Evolutionary conservation across 1,284 basidiomycete species (phyloP).

Genomic region (Apiotrichum mycotoxinovorans): DNA sequence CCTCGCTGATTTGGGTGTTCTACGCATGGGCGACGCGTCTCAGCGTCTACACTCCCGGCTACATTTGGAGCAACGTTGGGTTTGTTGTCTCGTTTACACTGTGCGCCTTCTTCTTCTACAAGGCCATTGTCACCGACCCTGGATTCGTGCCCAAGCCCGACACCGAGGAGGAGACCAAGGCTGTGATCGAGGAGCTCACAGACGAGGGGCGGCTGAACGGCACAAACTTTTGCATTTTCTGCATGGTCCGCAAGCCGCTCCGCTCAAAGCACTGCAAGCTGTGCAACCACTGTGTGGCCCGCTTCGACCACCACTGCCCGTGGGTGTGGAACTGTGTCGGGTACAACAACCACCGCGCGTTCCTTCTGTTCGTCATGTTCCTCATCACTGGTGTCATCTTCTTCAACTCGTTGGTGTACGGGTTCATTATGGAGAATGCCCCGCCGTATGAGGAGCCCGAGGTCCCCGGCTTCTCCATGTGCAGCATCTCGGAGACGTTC

Average conservation of each 20-base stretch:
- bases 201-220: constrained; percentile 85
- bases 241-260: constrained; percentile 86
- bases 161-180: constrained; percentile 73
- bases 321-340: constrained; percentile 99
- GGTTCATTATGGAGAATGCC: constrained; percentile 54
- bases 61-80: constrained; percentile 68
- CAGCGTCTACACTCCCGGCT: constrained; percentile 19
- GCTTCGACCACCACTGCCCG: constrained; percentile 93
- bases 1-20: constrained; percentile 79
- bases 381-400: constrained; percentile 74
- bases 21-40: constrained; percentile 69
- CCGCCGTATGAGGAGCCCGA: constrained; percentile 51
- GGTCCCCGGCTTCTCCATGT: constrained; percentile 53
- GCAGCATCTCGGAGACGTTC: constrained; percentile 65
- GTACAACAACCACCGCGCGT: constrained; percentile 90
- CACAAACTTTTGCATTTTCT: constrained; percentile 90
- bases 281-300: constrained; percentile 83
- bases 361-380: constrained; percentile 80
- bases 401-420: constrained; percentile 77
- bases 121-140: constrained; percentile 80
- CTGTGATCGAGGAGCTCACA: constrained; percentile 83
- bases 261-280: constrained; percentile 92
- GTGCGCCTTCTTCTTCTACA: constrained; percentile 86
- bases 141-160: constrained; percentile 80
- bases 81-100: constrained; percentile 69